These are phyloP conservation scores for Colletotrichum sp. DNA, from an alignment of 2,329 filamentous ascomycete species.

Conservation along the genomic window DNA sequence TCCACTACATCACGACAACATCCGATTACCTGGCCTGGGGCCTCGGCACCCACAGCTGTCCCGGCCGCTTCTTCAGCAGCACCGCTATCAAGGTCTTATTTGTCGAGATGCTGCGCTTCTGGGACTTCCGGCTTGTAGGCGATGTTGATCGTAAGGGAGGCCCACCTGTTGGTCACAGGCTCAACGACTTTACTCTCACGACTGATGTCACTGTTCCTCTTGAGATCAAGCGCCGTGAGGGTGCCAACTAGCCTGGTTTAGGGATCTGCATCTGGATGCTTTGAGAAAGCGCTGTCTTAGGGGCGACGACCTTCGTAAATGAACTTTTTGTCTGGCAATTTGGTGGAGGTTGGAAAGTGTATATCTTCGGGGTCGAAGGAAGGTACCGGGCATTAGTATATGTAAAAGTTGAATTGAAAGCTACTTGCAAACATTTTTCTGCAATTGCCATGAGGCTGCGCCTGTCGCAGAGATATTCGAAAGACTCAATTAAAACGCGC, in stretches of 20 bases:
- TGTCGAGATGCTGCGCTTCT: conserved; percentile 27
- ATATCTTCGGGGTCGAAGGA: neutral
- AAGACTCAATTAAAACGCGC: too few species aligned
- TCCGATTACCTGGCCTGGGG: conserved; percentile 37
- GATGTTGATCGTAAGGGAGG: conserved; percentile 11
- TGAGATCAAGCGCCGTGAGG: conserved; percentile 4
- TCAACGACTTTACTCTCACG: neutral
- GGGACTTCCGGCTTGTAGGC: conserved; percentile 26
- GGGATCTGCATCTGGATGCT: neutral
- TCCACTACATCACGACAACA: conserved; percentile 33
- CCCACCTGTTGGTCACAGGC: neutral
- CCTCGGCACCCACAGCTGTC: conserved; percentile 37
- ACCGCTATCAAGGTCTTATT: conserved; percentile 38
- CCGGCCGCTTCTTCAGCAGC: conserved; percentile 30
- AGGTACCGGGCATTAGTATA: neutral
- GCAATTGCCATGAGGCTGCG: neutral
- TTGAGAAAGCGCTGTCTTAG: neutral
- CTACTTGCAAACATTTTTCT: neutral
- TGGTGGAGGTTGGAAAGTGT: neutral
- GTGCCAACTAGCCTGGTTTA: neutral
- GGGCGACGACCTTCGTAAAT: neutral
- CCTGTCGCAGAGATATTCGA: neutral
- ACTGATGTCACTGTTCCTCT: neutral
- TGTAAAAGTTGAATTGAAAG: neutral
- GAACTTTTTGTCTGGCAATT: rapidly evolving